Evolutionary conservation across 2,329 filamentous ascomycete genomes (phyloP).

Genomic region (Fusarium gaditjirri): DNA sequence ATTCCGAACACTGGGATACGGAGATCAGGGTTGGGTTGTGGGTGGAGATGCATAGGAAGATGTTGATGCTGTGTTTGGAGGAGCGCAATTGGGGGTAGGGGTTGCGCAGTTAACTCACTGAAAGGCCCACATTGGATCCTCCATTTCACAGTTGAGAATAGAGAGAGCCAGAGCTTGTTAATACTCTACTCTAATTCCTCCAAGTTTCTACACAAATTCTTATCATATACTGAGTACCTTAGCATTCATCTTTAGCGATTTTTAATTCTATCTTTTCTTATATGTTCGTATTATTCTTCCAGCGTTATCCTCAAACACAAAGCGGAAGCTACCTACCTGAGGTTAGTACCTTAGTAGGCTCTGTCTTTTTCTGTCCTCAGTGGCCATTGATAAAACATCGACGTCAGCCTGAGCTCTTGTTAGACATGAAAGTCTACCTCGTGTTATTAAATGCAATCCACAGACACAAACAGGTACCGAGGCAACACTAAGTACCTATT

Average conservation of each 20-base stretch:
- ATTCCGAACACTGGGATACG: neutral
- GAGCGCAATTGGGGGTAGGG: neutral
- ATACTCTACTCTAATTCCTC: neutral
- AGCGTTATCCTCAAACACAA: neutral
- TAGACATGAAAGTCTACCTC: neutral
- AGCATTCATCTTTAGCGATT: neutral
- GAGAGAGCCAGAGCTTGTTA: neutral
- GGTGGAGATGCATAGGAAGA: slow-evolving; percentile 1
- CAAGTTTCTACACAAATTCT: neutral
- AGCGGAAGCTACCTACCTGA: neutral
- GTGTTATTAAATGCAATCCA: neutral
- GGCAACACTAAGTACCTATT: neutral
- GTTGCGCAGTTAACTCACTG: neutral
- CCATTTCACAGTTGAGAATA: neutral
- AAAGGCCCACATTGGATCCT: slow-evolving; percentile 30
- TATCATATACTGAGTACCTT: too few species aligned
- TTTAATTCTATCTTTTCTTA: neutral
- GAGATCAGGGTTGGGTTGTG: neutral
- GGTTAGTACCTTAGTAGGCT: neutral
- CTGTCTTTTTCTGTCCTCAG: neutral
- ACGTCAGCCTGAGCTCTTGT: slow-evolving; percentile 17
- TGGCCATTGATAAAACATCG: neutral
- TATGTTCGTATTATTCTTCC: neutral
- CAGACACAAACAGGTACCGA: neutral
- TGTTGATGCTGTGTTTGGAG: slow-evolving; percentile 8